These are phyloP conservation scores for Quercus gilva DNA, from an alignment of 306 rosid species.

Conservation along the genomic window DNA sequence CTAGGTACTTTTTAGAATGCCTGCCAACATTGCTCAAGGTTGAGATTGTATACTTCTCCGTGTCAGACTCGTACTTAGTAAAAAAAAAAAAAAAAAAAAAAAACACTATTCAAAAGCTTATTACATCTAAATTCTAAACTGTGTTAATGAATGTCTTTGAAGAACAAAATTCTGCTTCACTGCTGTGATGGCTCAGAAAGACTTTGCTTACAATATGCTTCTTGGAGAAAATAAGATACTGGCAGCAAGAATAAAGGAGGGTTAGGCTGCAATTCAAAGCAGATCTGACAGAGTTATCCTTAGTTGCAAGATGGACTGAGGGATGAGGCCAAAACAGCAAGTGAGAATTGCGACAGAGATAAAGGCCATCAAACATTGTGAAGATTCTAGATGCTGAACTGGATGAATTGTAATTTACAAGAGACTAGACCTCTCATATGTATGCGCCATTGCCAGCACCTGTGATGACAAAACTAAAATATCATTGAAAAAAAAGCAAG, in stretches of 20 bases:
- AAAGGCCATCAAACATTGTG: not conserved
- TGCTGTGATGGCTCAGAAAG: not conserved
- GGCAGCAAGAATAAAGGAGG: not conserved
- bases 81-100: not conserved
- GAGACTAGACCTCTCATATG: not conserved
- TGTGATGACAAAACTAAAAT: constrained; percentile 22
- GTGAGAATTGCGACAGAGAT: not conserved
- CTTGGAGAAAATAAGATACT: not conserved
- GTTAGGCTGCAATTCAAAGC: not conserved
- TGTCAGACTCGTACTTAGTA: not conserved
- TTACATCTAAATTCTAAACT: not conserved
- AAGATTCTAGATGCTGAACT: not conserved
- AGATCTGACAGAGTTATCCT: constrained; percentile 3
- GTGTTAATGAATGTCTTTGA: not conserved
- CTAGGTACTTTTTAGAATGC: not conserved
- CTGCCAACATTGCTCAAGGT: not conserved
- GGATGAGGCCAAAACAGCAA: not conserved
- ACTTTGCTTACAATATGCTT: not conserved
- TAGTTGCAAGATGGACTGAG: constrained; percentile 14
- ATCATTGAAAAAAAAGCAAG: not conserved
- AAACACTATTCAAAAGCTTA: not conserved
- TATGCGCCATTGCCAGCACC: constrained; percentile 20
- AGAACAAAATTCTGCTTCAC: not conserved
- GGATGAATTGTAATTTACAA: not conserved
- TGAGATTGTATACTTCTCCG: not conserved